Percentiles rank a stretch among this genome's conserved stretches.
These are phyloP conservation scores for Lepidium africanum DNA, from an alignment of 345 rosid species.

Conservation along the genomic window DNA sequence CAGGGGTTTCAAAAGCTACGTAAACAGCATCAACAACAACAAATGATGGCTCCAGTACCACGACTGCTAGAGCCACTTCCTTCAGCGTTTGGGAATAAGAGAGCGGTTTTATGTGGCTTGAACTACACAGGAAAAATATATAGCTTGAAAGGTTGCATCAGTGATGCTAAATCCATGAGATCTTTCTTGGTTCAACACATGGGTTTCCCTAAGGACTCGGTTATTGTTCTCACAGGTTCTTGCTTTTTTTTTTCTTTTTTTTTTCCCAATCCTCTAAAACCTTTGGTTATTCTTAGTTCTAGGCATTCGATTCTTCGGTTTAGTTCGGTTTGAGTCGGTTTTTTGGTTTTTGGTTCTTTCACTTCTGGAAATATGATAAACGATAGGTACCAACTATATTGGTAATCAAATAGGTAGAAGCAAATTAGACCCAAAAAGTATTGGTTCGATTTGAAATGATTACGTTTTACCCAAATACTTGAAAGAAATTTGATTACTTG, in stretches of 20 bases:
- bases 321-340: too few relatives aligned
- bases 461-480: too few relatives aligned
- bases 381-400: too few relatives aligned
- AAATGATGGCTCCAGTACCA: conserved; percentile 1
- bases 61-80: conserved; percentile 25
- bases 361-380: too few relatives aligned
- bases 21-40: conserved; percentile 11
- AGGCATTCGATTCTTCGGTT: too few relatives aligned
- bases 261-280: neutral
- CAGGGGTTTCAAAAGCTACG: conserved; percentile 23
- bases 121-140: conserved; percentile 40
- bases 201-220: conserved; percentile 45
- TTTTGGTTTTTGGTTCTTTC: too few relatives aligned
- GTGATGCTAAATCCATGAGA: conserved; percentile 53
- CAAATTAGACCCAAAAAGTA: too few relatives aligned
- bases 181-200: conserved; percentile 38
- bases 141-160: conserved; percentile 50
- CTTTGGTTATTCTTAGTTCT: neutral
- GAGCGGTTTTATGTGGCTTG: conserved; percentile 61
- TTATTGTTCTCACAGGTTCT: conserved; percentile 40
- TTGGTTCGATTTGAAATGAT: too few relatives aligned
- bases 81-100: conserved; percentile 37
- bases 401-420: too few relatives aligned
- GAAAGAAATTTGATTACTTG: too few relatives aligned
- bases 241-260: neutral